Conservation (phyloP, 2,329 filamentous ascomycete genomes). For the Arthroderma sp. region DNA sequence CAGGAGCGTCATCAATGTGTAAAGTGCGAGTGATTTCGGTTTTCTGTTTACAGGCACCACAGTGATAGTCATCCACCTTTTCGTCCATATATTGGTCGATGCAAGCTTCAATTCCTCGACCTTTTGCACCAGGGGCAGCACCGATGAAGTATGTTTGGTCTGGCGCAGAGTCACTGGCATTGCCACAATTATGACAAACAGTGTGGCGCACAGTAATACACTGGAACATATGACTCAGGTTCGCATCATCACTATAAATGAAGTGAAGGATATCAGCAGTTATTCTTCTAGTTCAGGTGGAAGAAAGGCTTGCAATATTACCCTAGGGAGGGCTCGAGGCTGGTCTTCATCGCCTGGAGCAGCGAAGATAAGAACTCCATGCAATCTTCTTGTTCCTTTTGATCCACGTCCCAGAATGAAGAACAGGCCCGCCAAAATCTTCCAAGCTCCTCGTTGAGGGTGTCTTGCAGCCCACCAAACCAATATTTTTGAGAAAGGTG, state of each 20-base stretch:
- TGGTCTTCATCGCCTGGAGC: background rate
- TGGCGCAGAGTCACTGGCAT: background rate
- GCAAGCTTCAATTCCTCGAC: background rate
- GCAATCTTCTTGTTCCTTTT: conserved; percentile 6
- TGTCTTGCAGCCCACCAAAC: background rate
- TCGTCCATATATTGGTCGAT: conserved; percentile 1
- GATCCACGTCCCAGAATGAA: conserved; percentile 1
- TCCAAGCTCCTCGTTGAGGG: background rate
- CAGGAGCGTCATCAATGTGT: conserved; percentile 8
- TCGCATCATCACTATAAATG: background rate
- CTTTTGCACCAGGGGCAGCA: background rate
- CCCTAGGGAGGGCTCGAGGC: no score
- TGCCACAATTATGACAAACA: conserved; percentile 5
- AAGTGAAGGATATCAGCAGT: background rate
- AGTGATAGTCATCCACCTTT: background rate
- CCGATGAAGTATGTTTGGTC: background rate
- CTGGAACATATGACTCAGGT: conserved; percentile 7
- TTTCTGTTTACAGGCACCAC: background rate
- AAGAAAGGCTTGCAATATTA: no score
- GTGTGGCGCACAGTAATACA: conserved; percentile 1
- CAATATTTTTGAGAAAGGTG: conserved; percentile 6
- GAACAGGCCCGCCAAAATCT: conserved; percentile 2
- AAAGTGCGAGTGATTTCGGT: background rate
- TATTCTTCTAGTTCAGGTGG: background rate
- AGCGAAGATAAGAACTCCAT: conserved; percentile 6